phyloP scores from a whole-genome alignment of 2,329 filamentous ascomycete species.

The Cladosporium sphaerospermum region DNA sequence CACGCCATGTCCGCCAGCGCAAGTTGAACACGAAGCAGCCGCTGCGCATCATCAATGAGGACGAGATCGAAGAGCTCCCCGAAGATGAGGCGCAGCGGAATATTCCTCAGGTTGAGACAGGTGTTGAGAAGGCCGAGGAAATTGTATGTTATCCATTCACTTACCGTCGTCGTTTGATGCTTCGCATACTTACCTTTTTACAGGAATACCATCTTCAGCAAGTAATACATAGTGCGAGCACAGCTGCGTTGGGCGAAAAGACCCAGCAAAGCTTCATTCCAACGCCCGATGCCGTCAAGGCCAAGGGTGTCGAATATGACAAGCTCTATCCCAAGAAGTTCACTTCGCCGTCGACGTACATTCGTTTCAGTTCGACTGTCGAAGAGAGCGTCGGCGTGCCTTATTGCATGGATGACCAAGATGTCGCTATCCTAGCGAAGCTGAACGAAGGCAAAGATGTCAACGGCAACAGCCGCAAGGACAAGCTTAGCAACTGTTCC shows the following conservation, averaged over 20 bases:
- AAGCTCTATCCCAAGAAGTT: constrained; percentile 75
- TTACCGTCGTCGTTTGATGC: constrained; percentile 10
- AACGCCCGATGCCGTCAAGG: constrained; percentile 56
- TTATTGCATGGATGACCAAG: constrained; percentile 92
- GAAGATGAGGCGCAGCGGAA: constrained; percentile 80
- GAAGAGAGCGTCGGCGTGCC: constrained; percentile 86
- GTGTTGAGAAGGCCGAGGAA: constrained; percentile 95
- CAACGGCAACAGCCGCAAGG: constrained; percentile 24
- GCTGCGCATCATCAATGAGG: constrained; percentile 79
- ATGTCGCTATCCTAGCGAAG: constrained; percentile 74
- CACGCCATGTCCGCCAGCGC: constrained; percentile 59
- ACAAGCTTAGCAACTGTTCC: constrained; percentile 56
- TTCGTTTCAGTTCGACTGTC: constrained; percentile 95
- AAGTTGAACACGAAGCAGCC: constrained; percentile 90
- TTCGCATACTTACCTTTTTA: constrained; percentile 20
- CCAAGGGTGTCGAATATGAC: constrained; percentile 71
- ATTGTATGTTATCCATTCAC: constrained; percentile 62
- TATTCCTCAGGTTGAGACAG: constrained; percentile 81
- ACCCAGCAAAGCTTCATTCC: constrained; percentile 58
- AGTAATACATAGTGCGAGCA: constrained; percentile 60
- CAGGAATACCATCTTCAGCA: constrained; percentile 91
- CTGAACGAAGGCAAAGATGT: constrained; percentile 72
- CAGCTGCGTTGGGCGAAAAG: constrained; percentile 51
- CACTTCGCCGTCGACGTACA: constrained; percentile 83
- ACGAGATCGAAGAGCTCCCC: constrained; percentile 75